Evolutionary conservation across 345 rosid species (phyloP), one percentile per base, ranked within the genome.

Genomic region (Citrus inodora): DNA sequence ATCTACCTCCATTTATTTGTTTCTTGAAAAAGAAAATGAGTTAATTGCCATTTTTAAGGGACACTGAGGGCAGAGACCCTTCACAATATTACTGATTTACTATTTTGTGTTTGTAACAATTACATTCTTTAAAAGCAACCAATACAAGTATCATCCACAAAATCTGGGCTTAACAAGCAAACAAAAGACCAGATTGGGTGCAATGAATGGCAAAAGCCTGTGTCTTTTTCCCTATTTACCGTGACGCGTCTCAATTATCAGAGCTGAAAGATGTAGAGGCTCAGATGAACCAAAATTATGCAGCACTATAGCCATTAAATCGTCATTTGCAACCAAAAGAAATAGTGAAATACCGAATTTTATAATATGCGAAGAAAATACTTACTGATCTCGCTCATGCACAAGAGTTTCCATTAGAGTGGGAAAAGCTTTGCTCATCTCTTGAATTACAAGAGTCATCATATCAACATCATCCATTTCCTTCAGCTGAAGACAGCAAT

Each of bases 371-470:
- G 3, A 32, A 84, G 53, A 75, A 78, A 85, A 76, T 67, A 89
- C 93, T 93, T 69, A 97, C 99, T 94, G 94, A 83, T 97, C 99
- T 85, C 99, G 86, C 80, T 97, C 99, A 78, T 89, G 97, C 25
- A 94, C 97, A 80, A 94, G 93, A 25, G 99, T 92, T 75, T 97
- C 94, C 96, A 94, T 94, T 53, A 94, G 85, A 74, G 98, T 87
- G 62, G 99, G 99, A 86, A 92, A 97, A 74, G 91, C 86, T 89
- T 93, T 94, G 91, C 98, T 94, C 98, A 97, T 93, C 85, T 97
- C 97, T 89, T 93, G 96, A 85, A 94, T 93, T 78, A 97, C 96
- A 74, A 94, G 92, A 78, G 99, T 97, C 86, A 94, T 80, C 98
- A 93, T 93, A 86, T 94, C 99, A 80, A 84, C 88, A 82, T 97